phyloP scores from a whole-genome alignment of 805 yeast genomes.

The Nakazawaea molendinolei region DNA sequence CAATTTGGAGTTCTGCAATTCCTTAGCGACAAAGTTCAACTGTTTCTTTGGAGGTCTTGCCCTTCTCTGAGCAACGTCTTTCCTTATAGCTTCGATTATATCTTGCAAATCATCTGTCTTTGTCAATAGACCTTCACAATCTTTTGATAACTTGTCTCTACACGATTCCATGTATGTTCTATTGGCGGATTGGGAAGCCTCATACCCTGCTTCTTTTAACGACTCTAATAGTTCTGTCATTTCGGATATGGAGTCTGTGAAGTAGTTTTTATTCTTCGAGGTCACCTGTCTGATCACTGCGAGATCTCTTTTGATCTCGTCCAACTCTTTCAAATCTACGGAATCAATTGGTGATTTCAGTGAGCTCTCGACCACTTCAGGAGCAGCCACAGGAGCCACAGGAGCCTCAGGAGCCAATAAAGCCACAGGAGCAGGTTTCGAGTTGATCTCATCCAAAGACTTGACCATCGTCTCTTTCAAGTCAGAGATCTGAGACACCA shows the following conservation, averaged over 20 bases:
- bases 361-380: too few relatives aligned
- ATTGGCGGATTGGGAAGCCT: slow-evolving; percentile 25
- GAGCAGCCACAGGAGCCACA: not conserved
- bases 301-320: slow-evolving; percentile 51
- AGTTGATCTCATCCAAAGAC: slow-evolving; percentile 9
- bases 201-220: slow-evolving; percentile 44
- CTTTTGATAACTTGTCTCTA: slow-evolving; percentile 64
- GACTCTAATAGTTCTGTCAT: slow-evolving; percentile 39
- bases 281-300: slow-evolving; percentile 54
- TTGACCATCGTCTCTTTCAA: slow-evolving; percentile 18
- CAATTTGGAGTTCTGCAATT: slow-evolving; percentile 50
- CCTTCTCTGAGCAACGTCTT: slow-evolving; percentile 89
- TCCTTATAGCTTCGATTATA: slow-evolving; percentile 77
- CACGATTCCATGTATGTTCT: slow-evolving; percentile 70
- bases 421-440: not conserved
- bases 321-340: slow-evolving; percentile 24
- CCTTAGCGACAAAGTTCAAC: slow-evolving; percentile 56
- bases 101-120: slow-evolving; percentile 90
- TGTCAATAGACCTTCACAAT: slow-evolving; percentile 67
- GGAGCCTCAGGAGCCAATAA: not conserved
- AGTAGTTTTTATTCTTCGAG: slow-evolving; percentile 30
- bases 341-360: too few relatives aligned
- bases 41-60: slow-evolving; percentile 76
- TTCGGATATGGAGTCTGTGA: slow-evolving; percentile 36
- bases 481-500: slow-evolving; percentile 22